Percentiles rank a stretch among this genome's conserved stretches.
Conservation (phyloP, 495 filamentous ascomycete species). For the Ascodesmis nigricans region DNA sequence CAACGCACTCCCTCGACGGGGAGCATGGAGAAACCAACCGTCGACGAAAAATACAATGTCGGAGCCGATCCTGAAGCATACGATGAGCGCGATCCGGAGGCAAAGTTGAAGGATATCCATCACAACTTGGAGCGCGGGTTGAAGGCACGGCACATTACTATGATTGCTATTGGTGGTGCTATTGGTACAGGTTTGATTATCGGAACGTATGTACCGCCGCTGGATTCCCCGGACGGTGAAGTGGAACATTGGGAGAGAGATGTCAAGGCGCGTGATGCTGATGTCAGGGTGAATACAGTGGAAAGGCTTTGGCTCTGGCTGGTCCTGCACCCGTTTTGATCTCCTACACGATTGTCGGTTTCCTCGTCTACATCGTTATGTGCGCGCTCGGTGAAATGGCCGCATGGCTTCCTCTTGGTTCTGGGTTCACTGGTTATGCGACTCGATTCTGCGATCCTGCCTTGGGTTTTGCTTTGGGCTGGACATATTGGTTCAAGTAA, state of each 20-base stretch:
- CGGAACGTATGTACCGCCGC: conserved; percentile 23
- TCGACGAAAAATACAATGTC: no score
- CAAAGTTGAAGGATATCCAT: neutral
- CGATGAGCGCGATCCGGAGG: conserved; percentile 6
- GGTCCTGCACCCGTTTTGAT: conserved; percentile 54
- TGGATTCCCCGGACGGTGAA: neutral
- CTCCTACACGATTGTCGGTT: conserved; percentile 37
- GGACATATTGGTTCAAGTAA: conserved; percentile 39
- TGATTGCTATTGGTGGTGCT: conserved; percentile 74
- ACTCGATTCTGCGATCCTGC: conserved; percentile 38
- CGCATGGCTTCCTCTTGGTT: conserved; percentile 34
- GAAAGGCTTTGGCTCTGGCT: conserved; percentile 37
- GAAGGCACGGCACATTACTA: conserved; percentile 44
- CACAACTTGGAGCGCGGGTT: conserved; percentile 35
- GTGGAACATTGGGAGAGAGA: no score
- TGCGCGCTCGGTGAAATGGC: conserved; percentile 42
- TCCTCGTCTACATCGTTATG: conserved; percentile 39
- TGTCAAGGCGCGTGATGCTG: neutral
- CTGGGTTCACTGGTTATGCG: conserved; percentile 39
- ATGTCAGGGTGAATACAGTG: conserved; percentile 24
- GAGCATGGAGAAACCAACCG: no score
- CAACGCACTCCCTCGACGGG: no score
- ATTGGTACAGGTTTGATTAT: conserved; percentile 53
- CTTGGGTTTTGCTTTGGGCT: conserved; percentile 41
- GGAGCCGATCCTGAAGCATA: no score